These are phyloP conservation scores for Microdochium trichocladiopsis DNA, from an alignment of 2,329 filamentous ascomycete genomes.

Conservation along the genomic window DNA sequence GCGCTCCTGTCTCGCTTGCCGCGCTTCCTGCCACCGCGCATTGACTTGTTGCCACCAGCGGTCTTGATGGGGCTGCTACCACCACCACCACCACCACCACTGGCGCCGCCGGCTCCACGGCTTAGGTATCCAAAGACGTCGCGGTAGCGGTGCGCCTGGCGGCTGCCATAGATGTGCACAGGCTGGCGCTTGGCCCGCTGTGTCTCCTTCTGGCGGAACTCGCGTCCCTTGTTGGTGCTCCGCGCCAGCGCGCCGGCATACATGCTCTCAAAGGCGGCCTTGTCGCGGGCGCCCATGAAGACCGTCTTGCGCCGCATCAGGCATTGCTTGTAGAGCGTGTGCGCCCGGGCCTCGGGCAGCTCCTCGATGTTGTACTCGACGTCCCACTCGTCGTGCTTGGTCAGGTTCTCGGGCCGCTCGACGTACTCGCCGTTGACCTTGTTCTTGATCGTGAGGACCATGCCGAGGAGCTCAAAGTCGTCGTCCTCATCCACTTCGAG, in stretches of 20 bases:
- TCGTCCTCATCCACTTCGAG: conserved; percentile 5
- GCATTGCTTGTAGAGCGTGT: conserved; percentile 46
- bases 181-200: conserved; percentile 38
- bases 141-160: conserved; percentile 21
- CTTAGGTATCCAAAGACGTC: conserved; percentile 23
- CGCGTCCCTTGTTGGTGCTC: conserved; percentile 45
- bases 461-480: conserved; percentile 46
- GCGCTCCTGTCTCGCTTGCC: background rate
- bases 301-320: conserved; percentile 47
- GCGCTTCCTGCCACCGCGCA: background rate
- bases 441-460: conserved; percentile 68
- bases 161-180: conserved; percentile 38
- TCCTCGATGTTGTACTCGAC: conserved; percentile 75
- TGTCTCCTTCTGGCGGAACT: conserved; percentile 49
- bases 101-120: background rate
- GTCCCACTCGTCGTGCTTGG: conserved; percentile 47
- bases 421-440: conserved; percentile 61
- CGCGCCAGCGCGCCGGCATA: conserved; percentile 32
- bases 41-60: background rate
- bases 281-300: conserved; percentile 34
- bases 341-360: conserved; percentile 37
- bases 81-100: background rate
- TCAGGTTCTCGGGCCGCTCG: conserved; percentile 48
- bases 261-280: conserved; percentile 26
- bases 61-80: background rate